phyloP scores from a whole-genome alignment of 139 green algal genomes.

The Coelastrella sp. region DNA sequence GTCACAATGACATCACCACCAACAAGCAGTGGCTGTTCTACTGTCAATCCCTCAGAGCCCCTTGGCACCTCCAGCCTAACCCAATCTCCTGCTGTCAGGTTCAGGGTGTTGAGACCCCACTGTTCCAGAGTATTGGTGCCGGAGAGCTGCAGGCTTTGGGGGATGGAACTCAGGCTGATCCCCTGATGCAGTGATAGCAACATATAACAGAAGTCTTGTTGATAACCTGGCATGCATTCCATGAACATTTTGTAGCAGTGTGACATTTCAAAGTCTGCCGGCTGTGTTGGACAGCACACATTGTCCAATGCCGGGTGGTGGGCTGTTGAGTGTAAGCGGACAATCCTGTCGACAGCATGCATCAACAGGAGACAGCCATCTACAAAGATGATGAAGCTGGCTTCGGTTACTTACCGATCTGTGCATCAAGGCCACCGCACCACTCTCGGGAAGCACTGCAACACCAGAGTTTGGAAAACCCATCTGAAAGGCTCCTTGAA shows the following conservation, averaged over 20 bases:
- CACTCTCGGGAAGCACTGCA: background rate
- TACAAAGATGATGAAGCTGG: no score
- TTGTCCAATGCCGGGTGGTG: no score
- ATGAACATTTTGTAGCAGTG: no score
- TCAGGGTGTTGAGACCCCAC: constrained; percentile 30
- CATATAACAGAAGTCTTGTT: no score
- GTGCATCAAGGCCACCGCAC: constrained; percentile 24
- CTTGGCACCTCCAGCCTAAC: background rate
- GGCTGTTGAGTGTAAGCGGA: no score
- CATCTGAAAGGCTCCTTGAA: constrained; percentile 2
- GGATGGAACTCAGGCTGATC: constrained; percentile 14
- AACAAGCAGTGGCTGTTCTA: constrained; percentile 31
- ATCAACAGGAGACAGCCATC: no score
- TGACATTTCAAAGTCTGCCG: no score
- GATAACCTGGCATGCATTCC: no score
- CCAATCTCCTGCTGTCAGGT: constrained; percentile 35
- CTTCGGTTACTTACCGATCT: constrained; percentile 12
- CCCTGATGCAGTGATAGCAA: background rate
- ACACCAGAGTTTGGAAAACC: constrained; percentile 21
- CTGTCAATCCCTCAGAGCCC: background rate
- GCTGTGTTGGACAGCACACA: no score
- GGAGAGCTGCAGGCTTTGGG: constrained; percentile 6
- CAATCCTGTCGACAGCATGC: no score
- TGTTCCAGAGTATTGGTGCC: background rate
- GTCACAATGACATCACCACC: constrained; percentile 23